A percentile compares a stretch with the other conserved stretches of the same genome.
Evolutionary conservation across 2,329 filamentous ascomycete species (phyloP).

Genomic region (Fulvia fulva): DNA sequence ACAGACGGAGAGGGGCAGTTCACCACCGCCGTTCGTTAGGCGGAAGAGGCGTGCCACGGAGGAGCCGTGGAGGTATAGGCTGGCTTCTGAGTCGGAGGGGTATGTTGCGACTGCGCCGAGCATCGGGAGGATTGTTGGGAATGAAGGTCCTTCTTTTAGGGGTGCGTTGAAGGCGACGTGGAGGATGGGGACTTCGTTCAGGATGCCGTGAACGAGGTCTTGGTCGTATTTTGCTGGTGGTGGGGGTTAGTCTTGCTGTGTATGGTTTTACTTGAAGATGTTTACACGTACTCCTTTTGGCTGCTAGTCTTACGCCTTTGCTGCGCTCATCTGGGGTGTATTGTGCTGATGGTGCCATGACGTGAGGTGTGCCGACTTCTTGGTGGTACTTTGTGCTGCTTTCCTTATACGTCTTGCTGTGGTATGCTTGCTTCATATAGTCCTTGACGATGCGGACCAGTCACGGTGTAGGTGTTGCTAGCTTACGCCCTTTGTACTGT

Average conservation of each 20-base stretch:
- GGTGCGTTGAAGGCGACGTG: constrained; percentile 72
- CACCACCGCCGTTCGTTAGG: constrained; percentile 43
- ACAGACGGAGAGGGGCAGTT: constrained; percentile 66
- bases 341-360: constrained; percentile 15
- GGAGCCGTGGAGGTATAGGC: constrained; percentile 83
- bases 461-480: neutral
- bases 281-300: constrained; percentile 24
- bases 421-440: neutral
- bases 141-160: constrained; percentile 52
- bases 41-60: constrained; percentile 75
- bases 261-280: neutral
- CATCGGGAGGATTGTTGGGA: constrained; percentile 78
- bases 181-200: constrained; percentile 70
- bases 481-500: constrained; percentile 7
- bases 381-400: neutral
- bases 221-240: constrained; percentile 65
- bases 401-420: neutral
- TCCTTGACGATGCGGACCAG: neutral
- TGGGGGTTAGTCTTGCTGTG: neutral
- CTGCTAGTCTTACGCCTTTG: constrained; percentile 26
- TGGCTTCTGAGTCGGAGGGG: constrained; percentile 47
- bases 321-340: constrained; percentile 29
- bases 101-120: constrained; percentile 79
- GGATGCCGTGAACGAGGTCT: constrained; percentile 67
- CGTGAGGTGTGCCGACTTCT: neutral